Percentiles rank a stretch among this genome's conserved stretches.
Conservation (phyloP, 1,139 yeast genomes). For the Zygoascus meyerae region DNA sequence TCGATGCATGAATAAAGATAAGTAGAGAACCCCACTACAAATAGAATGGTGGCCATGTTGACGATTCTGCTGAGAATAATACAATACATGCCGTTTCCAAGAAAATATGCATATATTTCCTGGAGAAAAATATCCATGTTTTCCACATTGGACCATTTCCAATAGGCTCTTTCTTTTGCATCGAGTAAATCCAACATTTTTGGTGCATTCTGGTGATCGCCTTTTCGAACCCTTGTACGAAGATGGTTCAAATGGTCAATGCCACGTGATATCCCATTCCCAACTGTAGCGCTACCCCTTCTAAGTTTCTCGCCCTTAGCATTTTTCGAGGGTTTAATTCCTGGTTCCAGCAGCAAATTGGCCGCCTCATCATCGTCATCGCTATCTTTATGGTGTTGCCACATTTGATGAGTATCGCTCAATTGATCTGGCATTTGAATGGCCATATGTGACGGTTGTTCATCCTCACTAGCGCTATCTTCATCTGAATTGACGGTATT, state of each 20-base stretch:
- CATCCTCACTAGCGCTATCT: conserved; percentile 8
- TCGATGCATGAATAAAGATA: conserved; percentile 82
- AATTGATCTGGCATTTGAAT: no score
- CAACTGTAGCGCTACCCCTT: conserved; percentile 1
- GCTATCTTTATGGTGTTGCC: conserved; percentile 5
- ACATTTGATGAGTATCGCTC: not conserved
- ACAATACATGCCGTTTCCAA: conserved; percentile 79
- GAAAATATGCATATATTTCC: conserved; percentile 77
- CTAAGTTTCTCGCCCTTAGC: not conserved
- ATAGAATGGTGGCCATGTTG: conserved; percentile 64
- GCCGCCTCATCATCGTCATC: conserved; percentile 13
- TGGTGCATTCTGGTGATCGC: not conserved
- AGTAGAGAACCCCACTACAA: conserved; percentile 71
- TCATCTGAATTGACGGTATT: conserved; percentile 6
- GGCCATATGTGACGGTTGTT: not conserved
- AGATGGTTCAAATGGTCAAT: conserved; percentile 1
- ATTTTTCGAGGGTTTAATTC: not conserved
- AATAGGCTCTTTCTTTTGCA: conserved; percentile 76
- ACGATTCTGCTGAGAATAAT: conserved; percentile 59
- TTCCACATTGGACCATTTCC: conserved; percentile 95
- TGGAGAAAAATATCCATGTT: conserved; percentile 80
- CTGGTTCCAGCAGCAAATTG: conserved; percentile 1
- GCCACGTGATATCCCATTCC: not conserved
- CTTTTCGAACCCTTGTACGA: conserved; percentile 5
- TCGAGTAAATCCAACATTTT: conserved; percentile 23